A percentile compares a stretch with the other conserved stretches of the same genome.
Conservation (phyloP, 2,329 filamentous ascomycete genomes). For the Gyromitra esculenta region DNA sequence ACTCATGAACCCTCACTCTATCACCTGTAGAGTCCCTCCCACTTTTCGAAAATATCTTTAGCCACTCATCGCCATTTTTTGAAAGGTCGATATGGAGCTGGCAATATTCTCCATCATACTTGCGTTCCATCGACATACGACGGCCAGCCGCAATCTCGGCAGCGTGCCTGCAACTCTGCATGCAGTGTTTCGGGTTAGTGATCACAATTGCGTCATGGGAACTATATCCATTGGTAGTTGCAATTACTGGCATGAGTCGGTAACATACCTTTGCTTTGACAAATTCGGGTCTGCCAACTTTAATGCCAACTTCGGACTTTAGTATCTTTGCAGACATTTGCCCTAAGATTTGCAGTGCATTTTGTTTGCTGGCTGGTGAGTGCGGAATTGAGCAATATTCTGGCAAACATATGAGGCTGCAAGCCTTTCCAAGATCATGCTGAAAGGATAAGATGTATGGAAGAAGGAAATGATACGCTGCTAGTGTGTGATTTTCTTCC, state of each 20-base stretch:
- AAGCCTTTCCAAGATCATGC: conserved; percentile 54
- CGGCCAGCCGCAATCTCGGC: conserved; percentile 33
- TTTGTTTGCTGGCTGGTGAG: conserved; percentile 38
- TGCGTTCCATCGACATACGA: conserved; percentile 56
- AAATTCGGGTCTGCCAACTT: conserved; percentile 56
- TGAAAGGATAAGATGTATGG: conserved; percentile 55
- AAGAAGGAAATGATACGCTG: conserved; percentile 56
- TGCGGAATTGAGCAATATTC: conserved; percentile 42
- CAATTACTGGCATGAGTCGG: not conserved
- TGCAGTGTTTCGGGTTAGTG: not conserved
- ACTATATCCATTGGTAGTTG: not conserved
- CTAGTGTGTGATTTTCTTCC: conserved; percentile 42
- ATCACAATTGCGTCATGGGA: not conserved
- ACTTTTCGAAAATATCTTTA: conserved; percentile 91
- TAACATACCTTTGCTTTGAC: conserved; percentile 53
- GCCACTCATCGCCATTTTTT: conserved; percentile 64
- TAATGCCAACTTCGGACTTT: conserved; percentile 55
- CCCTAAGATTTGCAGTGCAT: conserved; percentile 23
- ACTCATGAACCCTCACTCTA: conserved; percentile 69
- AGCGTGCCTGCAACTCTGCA: conserved; percentile 47
- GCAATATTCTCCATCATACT: conserved; percentile 73
- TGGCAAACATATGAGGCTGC: conserved; percentile 41
- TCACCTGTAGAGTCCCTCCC: conserved; percentile 87
- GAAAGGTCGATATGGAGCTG: conserved; percentile 82
- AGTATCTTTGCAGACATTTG: conserved; percentile 43